Evolutionary conservation across 805 yeast genomes (phyloP), one percentile per base, ranked within the genome.

Genomic region (Blastobotrys robertii): DNA sequence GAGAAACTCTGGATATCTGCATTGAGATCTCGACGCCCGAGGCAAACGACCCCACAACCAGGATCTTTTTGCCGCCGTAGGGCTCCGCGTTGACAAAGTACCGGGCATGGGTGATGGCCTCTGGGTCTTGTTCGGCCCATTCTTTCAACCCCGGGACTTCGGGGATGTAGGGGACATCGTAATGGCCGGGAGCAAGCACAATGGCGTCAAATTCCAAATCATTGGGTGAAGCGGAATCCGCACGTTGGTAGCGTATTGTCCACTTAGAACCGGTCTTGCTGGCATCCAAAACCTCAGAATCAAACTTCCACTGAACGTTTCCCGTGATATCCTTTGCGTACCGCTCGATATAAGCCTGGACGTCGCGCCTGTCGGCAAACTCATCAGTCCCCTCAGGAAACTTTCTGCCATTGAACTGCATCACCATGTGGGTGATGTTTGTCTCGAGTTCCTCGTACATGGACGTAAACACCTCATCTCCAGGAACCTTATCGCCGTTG

Each of bases 371-470:
- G 10, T 64, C 61, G 1, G 88, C 84, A 53, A 78, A 87, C 10
- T 64, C 56, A 8, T 75, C 76, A 7, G 68, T 56, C 3, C 62
- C 58, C 4, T 58, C 60, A 2, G 70, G 70, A 10, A 37, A 14
- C 14, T 33, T 33, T 3, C 4, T 8, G 6, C 16, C 36, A 36
- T 70, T 68, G 52, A 71, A 84, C 42, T 76, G 79, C 95, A 86
- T 85, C 39, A 83, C 57, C 28, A 67, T 66, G 37, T 69, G 68
- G 29, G 79, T 76, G 19, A 84, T 73, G 55, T 84, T 84, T 5
- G 94, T 81, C 56, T 80, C 87, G 45, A 84, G 63, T 34, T 66
- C 58, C 39, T 77, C 73, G 57, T 84, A 84, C 55, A 81, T 74
- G 0, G 88, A 19, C 6, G 25, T 19, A 6, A 19, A 19, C 25